Evolutionary conservation across 73 alveolate genomes (phyloP).

Genomic region (Halteria grandinella): DNA sequence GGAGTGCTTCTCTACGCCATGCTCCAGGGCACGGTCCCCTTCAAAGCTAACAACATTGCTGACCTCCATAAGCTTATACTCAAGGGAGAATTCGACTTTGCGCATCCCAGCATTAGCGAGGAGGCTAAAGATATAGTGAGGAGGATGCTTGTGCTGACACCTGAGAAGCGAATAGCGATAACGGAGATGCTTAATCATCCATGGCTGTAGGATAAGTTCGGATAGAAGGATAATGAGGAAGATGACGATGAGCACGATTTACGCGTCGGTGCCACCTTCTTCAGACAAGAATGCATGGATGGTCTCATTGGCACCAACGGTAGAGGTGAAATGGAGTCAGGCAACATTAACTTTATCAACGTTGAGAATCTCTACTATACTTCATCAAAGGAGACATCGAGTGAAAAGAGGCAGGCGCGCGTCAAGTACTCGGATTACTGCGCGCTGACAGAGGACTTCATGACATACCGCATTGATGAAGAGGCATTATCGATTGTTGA

Average conservation of each 20-base stretch:
- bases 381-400: no score
- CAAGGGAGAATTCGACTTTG: slow-evolving; percentile 67
- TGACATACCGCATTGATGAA: slow-evolving; percentile 68
- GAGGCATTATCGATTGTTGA: slow-evolving; percentile 67
- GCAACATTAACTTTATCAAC: slow-evolving; percentile 65
- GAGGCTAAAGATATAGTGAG: slow-evolving; percentile 78
- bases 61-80: slow-evolving; percentile 81
- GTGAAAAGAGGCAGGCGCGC: background rate
- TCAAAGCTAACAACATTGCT: slow-evolving; percentile 83
- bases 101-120: slow-evolving; percentile 69
- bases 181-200: slow-evolving; percentile 88
- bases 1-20: slow-evolving; percentile 87
- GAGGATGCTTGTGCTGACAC: slow-evolving; percentile 76
- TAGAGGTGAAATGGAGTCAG: slow-evolving; percentile 44
- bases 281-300: slow-evolving; percentile 49
- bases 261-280: slow-evolving; percentile 48
- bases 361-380: slow-evolving; percentile 69
- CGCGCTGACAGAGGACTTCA: slow-evolving; percentile 72
- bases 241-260: slow-evolving; percentile 50
- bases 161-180: slow-evolving; percentile 74
- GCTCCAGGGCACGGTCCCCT: slow-evolving; percentile 90
- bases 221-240: slow-evolving; percentile 53
- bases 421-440: slow-evolving; percentile 72
- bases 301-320: slow-evolving; percentile 46
- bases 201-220: slow-evolving; percentile 76